Conservation (phyloP, 2,329 filamentous ascomycete species). For the Clonostachys rosea region DNA sequence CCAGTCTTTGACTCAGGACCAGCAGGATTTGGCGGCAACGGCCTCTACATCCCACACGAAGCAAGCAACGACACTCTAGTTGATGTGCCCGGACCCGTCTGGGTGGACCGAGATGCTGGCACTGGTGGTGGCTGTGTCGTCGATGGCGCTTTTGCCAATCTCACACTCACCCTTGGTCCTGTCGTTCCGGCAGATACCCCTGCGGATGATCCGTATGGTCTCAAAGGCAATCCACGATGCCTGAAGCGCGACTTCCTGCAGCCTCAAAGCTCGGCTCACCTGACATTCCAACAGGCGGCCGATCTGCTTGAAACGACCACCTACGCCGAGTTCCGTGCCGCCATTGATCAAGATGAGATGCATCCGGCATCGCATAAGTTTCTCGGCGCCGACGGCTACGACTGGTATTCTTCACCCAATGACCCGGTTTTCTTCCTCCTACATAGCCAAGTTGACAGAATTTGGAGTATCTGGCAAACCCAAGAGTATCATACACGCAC, state of each 20-base stretch:
- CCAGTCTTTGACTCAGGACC: conserved; percentile 43
- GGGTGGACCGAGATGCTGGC: conserved; percentile 31
- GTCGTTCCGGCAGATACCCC: conserved; percentile 17
- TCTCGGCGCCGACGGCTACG: conserved; percentile 33
- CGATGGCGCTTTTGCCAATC: conserved; percentile 41
- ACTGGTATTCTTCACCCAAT: conserved; percentile 30
- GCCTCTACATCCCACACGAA: conserved; percentile 17
- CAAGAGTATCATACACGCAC: not conserved
- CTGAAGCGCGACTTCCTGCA: conserved; percentile 28
- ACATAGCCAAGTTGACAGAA: conserved; percentile 11
- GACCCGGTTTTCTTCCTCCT: conserved; percentile 27
- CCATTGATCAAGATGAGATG: conserved; percentile 9
- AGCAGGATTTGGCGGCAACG: conserved; percentile 38
- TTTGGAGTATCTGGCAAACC: conserved; percentile 4
- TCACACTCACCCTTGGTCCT: conserved; percentile 33
- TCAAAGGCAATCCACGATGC: conserved; percentile 35
- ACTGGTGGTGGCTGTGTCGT: conserved; percentile 51
- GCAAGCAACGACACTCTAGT: conserved; percentile 12
- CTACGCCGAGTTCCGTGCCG: conserved; percentile 12
- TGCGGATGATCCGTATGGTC: conserved; percentile 9
- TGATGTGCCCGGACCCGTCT: conserved; percentile 9
- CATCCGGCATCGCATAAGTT: conserved; percentile 31
- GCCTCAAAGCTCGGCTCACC: conserved; percentile 1
- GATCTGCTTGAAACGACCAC: conserved; percentile 1
- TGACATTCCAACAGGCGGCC: conserved; percentile 15